phyloP scores from a whole-genome alignment of 441 rosid genomes.

The Brassica hybrid region DNA sequence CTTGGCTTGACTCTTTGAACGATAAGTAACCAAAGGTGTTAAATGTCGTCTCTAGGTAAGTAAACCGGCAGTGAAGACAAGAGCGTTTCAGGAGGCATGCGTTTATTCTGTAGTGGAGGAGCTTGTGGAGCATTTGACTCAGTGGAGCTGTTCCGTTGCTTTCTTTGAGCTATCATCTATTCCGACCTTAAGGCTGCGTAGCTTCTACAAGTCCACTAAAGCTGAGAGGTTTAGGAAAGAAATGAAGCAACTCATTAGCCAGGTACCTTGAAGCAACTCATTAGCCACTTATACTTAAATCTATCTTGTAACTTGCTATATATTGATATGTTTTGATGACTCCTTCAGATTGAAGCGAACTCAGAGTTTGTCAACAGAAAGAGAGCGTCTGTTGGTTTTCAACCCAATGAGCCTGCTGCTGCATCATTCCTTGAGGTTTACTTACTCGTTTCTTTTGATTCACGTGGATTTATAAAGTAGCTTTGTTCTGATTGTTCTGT shows the following conservation, averaged over 20 bases:
- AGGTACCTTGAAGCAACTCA: conserved; percentile 50
- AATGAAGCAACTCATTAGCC: conserved; percentile 79
- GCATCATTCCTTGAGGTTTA: conserved; percentile 76
- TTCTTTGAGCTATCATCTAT: conserved; percentile 88
- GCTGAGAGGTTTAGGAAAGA: conserved; percentile 90
- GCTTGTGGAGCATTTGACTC: conserved; percentile 89
- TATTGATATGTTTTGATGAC: conserved; percentile 2
- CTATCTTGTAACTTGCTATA: conserved; percentile 4
- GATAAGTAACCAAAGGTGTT: no score
- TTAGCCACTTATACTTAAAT: neutral
- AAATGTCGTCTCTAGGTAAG: conserved; percentile 52
- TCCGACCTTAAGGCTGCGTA: conserved; percentile 73
- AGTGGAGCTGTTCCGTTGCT: conserved; percentile 86
- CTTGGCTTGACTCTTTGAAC: neutral
- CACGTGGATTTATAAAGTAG: neutral
- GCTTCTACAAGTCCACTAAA: conserved; percentile 79
- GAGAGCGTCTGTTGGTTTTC: conserved; percentile 61
- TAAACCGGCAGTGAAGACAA: conserved; percentile 87
- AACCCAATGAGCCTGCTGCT: conserved; percentile 78
- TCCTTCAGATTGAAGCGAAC: conserved; percentile 71
- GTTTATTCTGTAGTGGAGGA: conserved; percentile 86
- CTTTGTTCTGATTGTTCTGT: conserved; percentile 15
- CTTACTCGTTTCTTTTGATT: neutral
- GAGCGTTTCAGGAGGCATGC: conserved; percentile 95
- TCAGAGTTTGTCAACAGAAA: conserved; percentile 62